Evolutionary conservation across 179 eudicot genomes (phyloP).

Genomic region (Corrigiola litoralis): DNA sequence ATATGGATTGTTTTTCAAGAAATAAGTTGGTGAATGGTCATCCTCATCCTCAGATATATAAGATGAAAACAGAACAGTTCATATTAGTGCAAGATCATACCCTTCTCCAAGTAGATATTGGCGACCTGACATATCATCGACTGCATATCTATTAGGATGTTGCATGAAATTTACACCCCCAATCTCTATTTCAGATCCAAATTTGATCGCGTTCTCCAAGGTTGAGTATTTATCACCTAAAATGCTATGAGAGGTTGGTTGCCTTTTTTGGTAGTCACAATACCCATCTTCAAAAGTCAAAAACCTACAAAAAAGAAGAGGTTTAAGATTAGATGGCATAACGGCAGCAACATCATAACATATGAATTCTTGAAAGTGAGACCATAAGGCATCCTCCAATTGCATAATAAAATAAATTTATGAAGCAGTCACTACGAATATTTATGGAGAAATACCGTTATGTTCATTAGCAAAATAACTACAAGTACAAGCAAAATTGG

Average conservation of each 20-base stretch:
- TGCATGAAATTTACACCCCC: slow-evolving; percentile 21
- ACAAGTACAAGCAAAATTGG: too few relatives aligned
- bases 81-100: slow-evolving; percentile 34
- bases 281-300: slow-evolving; percentile 24
- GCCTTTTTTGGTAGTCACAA: slow-evolving; percentile 14
- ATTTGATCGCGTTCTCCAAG: slow-evolving; percentile 9
- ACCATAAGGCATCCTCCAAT: neutral
- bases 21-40: too few relatives aligned
- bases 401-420: too few relatives aligned
- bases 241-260: slow-evolving; percentile 4
- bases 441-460: too few relatives aligned
- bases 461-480: too few relatives aligned
- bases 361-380: neutral
- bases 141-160: slow-evolving; percentile 28
- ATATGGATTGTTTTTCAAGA: too few relatives aligned
- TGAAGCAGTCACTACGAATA: too few relatives aligned
- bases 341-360: neutral
- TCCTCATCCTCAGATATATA: too few relatives aligned
- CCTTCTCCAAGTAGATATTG: slow-evolving; percentile 60
- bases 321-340: neutral
- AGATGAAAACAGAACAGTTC: neutral
- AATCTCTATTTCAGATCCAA: slow-evolving; percentile 13
- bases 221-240: slow-evolving; percentile 2
- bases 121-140: slow-evolving; percentile 39
- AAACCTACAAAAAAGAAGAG: slow-evolving; percentile 8